Base-by-base conservation (phyloP, 768 basidiomycete species). In the Kwoniella pini region DNA sequence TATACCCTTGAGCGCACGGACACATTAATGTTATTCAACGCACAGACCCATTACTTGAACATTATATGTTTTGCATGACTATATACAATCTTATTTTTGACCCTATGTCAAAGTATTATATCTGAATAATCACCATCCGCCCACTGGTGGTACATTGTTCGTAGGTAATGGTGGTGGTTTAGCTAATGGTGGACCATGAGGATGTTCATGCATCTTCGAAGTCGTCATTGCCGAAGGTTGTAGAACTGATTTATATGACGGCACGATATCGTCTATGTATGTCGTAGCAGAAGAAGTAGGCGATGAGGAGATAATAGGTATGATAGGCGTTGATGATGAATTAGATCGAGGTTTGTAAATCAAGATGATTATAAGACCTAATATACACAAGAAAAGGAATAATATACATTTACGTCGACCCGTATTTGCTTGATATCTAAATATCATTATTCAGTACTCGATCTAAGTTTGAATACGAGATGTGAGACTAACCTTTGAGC, bases 401-500 rank as follows among this genome's bases (percentile, higher is more conserved):
- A 98, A 88, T 58, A 99, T 98, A 79, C 92, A 91, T 77, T 89
- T 87, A 80, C 95, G 84, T 72, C 91, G 84, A 40, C 95, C 93
- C 1, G 94, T 92, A 72, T 89, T 92, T 74, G 88, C 88, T 81
- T 99, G 96, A 80, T 97, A 95, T 65, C 91, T 92, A 76, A 6
- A 15, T 11, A 19, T 5, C 30, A 19, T 13, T n/a, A 21, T 30
- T 43, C 40, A 58, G 19, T 9, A 22, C 19, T 17, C 55, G 33
- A 36, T 42, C 19, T 11, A 7, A 9, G 7, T 17, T 42, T 6
- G n/a, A 6, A 42, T 19, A 30, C 27, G n/a, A 60, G 68, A 38
- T 13, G 15, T 22, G n/a, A 52, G 26, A 81, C 87, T 60, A 73
- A 91, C 91, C 82, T 82, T 54, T 89, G 89, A 4, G 96, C 96